Evolutionary conservation across 2,329 filamentous ascomycete genomes (phyloP).

Genomic region (Aspergillus alliaceus): DNA sequence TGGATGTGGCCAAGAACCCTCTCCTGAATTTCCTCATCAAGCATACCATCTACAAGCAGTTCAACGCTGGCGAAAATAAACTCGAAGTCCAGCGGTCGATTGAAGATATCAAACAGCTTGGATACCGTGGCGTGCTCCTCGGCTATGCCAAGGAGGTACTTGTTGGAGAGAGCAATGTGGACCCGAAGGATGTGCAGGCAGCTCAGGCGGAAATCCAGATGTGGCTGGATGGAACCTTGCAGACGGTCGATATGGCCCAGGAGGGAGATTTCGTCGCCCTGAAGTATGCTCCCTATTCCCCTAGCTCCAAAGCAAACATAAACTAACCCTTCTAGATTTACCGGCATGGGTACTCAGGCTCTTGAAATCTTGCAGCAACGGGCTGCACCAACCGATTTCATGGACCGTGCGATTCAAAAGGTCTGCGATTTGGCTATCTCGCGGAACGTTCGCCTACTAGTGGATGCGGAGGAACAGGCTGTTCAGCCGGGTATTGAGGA

Average conservation of each 20-base stretch:
- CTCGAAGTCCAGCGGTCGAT: constrained; percentile 49
- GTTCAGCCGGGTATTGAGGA: constrained; percentile 53
- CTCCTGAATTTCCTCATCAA: constrained; percentile 47
- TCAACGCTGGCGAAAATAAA: constrained; percentile 55
- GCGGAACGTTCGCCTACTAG: constrained; percentile 47
- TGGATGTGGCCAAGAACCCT: constrained; percentile 51
- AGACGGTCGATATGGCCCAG: constrained; percentile 54
- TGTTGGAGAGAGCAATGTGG: constrained; percentile 38
- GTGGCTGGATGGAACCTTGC: constrained; percentile 55
- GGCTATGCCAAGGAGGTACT: constrained; percentile 59
- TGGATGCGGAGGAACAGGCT: constrained; percentile 57
- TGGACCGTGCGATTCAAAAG: constrained; percentile 44
- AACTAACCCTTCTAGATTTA: constrained; percentile 36
- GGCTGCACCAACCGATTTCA: constrained; percentile 40
- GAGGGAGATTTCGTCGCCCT: constrained; percentile 54
- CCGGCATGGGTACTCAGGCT: constrained; percentile 49
- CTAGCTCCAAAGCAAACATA: neutral
- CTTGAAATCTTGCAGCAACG: constrained; percentile 42
- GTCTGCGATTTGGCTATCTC: constrained; percentile 46
- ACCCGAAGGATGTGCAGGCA: constrained; percentile 29
- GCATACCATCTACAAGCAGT: constrained; percentile 56
- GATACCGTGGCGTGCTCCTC: constrained; percentile 55
- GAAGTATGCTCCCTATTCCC: constrained; percentile 41
- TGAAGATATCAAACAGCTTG: constrained; percentile 47
- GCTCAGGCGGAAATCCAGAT: constrained; percentile 35